Conservation (phyloP, 371 early-diverging fungal species). For the Syncephalastrum monosporum region DNA sequence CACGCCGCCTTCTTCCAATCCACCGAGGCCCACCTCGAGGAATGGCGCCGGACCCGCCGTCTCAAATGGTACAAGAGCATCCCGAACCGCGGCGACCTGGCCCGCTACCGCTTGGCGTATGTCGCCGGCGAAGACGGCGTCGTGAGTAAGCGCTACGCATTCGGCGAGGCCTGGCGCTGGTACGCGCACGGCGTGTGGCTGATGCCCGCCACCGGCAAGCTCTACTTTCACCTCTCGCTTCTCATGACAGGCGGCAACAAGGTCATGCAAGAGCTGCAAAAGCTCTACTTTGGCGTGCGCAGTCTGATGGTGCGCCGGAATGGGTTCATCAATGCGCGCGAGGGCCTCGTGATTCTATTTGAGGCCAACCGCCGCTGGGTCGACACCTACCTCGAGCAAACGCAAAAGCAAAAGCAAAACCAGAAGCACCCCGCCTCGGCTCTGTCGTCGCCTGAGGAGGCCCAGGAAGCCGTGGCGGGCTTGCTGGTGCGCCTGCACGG, state of each 20-base stretch:
- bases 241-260: constrained; percentile 13
- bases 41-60: constrained; percentile 36
- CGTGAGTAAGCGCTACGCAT: constrained; percentile 21
- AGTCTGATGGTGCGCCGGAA: constrained; percentile 51
- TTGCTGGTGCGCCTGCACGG: constrained; percentile 60
- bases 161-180: constrained; percentile 49
- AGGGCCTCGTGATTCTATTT: constrained; percentile 40
- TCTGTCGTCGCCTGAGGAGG: background rate
- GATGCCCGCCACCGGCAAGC: constrained; percentile 57
- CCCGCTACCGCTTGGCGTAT: constrained; percentile 60
- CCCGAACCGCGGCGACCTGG: constrained; percentile 56
- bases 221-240: constrained; percentile 43
- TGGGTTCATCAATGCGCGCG: constrained; percentile 45
- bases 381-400: constrained; percentile 12
- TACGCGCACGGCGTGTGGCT: constrained; percentile 58
- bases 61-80: constrained; percentile 58
- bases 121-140: constrained; percentile 12
- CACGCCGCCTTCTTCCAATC: constrained; percentile 1
- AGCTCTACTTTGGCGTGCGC: constrained; percentile 41
- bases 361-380: constrained; percentile 48
- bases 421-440: background rate
- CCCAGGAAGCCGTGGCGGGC: constrained; percentile 29
- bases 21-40: constrained; percentile 20
- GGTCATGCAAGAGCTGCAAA: constrained; percentile 28
- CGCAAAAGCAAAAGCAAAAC: constrained; percentile 11